Evolutionary conservation across 495 filamentous ascomycete species (phyloP), one percentile per base, ranked within the genome.

Genomic region (Hypoxylon rickii): DNA sequence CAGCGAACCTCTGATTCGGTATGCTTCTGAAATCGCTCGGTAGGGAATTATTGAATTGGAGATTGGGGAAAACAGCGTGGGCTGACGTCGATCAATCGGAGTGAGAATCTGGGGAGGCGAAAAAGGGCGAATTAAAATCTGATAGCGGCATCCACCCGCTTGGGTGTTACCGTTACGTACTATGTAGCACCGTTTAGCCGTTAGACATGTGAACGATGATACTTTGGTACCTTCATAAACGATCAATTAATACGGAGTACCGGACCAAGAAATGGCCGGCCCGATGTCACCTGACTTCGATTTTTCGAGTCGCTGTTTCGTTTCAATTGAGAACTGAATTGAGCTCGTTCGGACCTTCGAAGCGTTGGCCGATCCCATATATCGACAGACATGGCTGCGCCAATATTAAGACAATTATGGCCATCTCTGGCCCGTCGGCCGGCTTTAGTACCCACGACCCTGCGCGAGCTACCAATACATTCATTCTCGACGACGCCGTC

Each of bases 401-500:
- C 62, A 8, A 34, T 71, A 59, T 40, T 70, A 31, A 62, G 69
- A 45, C 51, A n/a, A 7, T 38, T 0, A 22, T 76, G 44, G 53
- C 68, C 26, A 40, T 37, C 1, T 32, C 58, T n/a, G 21, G 59
- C 1, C 46, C 56, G 1, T 4, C 24, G 24, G n/a, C n/a, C n/a
- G n/a, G n/a, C n/a, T n/a, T n/a, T n/a, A n/a, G n/a, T n/a, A n/a
- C n/a, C n/a, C n/a, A n/a, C n/a, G n/a, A n/a, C n/a, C n/a, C n/a
- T n/a, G n/a, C n/a, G n/a, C n/a, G 39, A 52, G 34, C 34, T 60
- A 3, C 44, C 56, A 44, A 24, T 54, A 44, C 74, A 76, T 33
- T 52, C 72, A 26, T 82, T 83, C 68, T 80, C 79, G 32, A 75
- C 70, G 20, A 79, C 79, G 16, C 74, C 77, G 4, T 54, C 70